phyloP scores from a whole-genome alignment of 2,329 filamentous ascomycete genomes.

The Cladosporium sp. region DNA sequence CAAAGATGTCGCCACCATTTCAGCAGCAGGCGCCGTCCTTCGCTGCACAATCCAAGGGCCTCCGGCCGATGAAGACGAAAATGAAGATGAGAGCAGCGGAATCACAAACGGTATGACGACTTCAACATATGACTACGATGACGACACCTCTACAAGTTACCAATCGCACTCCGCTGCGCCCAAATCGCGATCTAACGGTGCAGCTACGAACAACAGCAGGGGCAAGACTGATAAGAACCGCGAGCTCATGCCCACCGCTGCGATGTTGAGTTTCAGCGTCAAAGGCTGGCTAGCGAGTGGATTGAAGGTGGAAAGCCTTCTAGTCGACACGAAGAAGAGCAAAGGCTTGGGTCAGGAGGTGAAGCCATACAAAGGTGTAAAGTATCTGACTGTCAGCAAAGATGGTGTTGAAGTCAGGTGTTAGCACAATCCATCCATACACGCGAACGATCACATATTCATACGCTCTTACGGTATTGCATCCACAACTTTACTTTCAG shows the following conservation, averaged over 20 bases:
- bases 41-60: conserved; percentile 77
- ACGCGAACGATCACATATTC: background rate
- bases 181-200: background rate
- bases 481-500: background rate
- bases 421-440: conserved; percentile 24
- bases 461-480: background rate
- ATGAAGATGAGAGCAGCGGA: conserved; percentile 42
- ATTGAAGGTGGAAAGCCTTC: conserved; percentile 62
- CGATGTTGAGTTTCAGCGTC: conserved; percentile 52
- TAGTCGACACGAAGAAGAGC: conserved; percentile 73
- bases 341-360: conserved; percentile 82
- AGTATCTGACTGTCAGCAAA: conserved; percentile 78
- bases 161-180: conserved; percentile 15
- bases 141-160: conserved; percentile 31
- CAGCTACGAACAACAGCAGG: conserved; percentile 9
- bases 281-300: conserved; percentile 67
- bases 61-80: conserved; percentile 46
- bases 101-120: conserved; percentile 40
- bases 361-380: conserved; percentile 96
- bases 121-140: conserved; percentile 44
- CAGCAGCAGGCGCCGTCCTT: conserved; percentile 56
- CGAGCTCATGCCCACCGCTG: conserved; percentile 50
- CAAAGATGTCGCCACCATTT: conserved; percentile 65
- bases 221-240: conserved; percentile 35
- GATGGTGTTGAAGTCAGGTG: conserved; percentile 54